Evolutionary conservation across 2,329 filamentous ascomycete genomes (phyloP), one percentile per base, ranked within the genome.

Genomic region (Xylaria sp.): DNA sequence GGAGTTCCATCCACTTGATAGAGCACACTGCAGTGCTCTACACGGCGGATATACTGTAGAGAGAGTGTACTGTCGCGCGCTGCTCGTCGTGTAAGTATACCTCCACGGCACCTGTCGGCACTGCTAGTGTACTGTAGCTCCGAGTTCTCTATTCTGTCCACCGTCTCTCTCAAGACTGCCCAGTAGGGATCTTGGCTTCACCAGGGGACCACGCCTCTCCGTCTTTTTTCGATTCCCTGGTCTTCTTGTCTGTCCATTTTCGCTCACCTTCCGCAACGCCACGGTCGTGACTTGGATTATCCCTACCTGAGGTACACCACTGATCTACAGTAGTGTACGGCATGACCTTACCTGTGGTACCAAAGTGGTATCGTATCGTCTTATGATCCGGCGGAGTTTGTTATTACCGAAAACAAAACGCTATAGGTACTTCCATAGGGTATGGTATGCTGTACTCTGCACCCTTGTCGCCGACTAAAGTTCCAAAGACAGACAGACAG

Each of bases 261-360:
- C 57, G 59, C 55, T 69, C 67, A 69, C 67, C 67, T 69, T 69
- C 64, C 64, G 54, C 57, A 61, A 53, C 42, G 34, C 59, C 34
- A 60, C 48, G 58, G 53, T 42, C 17, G 45, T 48, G 48, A 56
- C 50, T 42, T 56, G 50, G 48, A 48, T 30, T 50, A 66, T 42
- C 63, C 61, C 59, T 68, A 27, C 24, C 24, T 27, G 24, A 27
- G 24, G 24, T 27, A 64, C 66, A 54, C 54, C 39, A 19, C 48
- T 27, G 67, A 65, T 69, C 67, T 59, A 55, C 67, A 56, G 51
- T 67, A 36, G 34, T 36, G 34, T 36, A 61, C 59, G 53, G 61
- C 54, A 64, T 61, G 65, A 64, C 61, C 65, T 61, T 64, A 55
- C 53, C 53, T 56, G 54, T 67, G 60, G 63, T 67, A 61, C 47